These are phyloP conservation scores for Gossypium trilobum DNA, from an alignment of 441 rosid genomes.

Conservation along the genomic window DNA sequence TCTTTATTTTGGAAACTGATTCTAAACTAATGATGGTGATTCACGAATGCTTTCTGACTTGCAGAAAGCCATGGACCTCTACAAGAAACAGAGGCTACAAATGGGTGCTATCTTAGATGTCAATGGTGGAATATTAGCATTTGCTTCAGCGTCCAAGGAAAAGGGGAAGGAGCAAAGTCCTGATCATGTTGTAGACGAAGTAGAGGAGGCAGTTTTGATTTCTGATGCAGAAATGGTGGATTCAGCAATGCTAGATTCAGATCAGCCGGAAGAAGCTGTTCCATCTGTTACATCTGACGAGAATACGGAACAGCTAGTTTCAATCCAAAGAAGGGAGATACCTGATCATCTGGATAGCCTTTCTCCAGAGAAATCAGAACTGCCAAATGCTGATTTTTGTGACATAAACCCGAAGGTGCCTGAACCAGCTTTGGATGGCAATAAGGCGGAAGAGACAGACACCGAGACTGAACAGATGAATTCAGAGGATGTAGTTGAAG, in stretches of 20 bases:
- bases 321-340: slow-evolving; percentile 4
- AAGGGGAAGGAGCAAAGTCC: slow-evolving; percentile 23
- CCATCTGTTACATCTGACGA: slow-evolving; percentile 19
- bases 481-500: slow-evolving; percentile 21
- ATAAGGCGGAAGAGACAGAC: slow-evolving; percentile 17
- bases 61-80: slow-evolving; percentile 77
- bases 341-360: slow-evolving; percentile 9
- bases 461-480: slow-evolving; percentile 10
- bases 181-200: slow-evolving; percentile 14
- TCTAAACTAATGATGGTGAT: neutral
- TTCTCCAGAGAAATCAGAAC: slow-evolving; percentile 14
- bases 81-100: slow-evolving; percentile 60
- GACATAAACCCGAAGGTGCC: slow-evolving; percentile 22
- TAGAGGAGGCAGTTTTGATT: slow-evolving; percentile 19
- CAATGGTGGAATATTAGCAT: slow-evolving; percentile 21
- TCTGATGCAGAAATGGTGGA: slow-evolving; percentile 26
- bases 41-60: slow-evolving; percentile 9
- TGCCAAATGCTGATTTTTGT: slow-evolving; percentile 10
- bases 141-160: slow-evolving; percentile 18
- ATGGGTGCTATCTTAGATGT: slow-evolving; percentile 28
- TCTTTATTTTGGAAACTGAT: neutral
- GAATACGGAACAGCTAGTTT: slow-evolving; percentile 15
- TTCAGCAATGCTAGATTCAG: slow-evolving; percentile 15
- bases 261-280: slow-evolving; percentile 23
- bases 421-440: slow-evolving; percentile 8